Evolutionary conservation across 805 yeast genomes (phyloP), one percentile per base, ranked within the genome.

Genomic region (Candida qinlingensis): DNA sequence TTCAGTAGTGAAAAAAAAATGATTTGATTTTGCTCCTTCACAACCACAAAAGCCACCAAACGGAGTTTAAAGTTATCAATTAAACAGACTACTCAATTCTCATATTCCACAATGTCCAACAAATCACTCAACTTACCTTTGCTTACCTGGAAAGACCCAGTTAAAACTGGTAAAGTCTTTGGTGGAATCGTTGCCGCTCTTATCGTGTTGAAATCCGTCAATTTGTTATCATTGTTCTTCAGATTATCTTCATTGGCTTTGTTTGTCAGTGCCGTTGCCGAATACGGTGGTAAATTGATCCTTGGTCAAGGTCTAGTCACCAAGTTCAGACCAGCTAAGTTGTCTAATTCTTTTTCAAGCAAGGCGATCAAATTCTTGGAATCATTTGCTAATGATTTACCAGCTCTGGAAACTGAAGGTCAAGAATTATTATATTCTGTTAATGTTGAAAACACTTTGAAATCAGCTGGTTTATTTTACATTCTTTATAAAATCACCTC

Each of bases 271-370:
- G 94, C 90, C 45, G 73, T 78, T 48, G 86, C 83, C 48, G 97
- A 91, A 72, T 86, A 83, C 62, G 73, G 75, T 49, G 85, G 96
- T 53, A 85, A 85, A 63, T 59, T 80, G 39, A 68, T 85, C 56
- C 76, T 87, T 44, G 96, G 96, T 47, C 68, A 68, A 45, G 97
- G 97, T 19, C 75, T 91, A 54, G 83, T 92, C 52, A 77, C 90
- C 52, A 79, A 82, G 59, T 81, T 85, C 74, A 83, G 77, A 65
- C 88, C 94, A 47, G 71, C 78, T 11, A 37, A n/a, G 73, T 76
- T 56, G 64, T 42, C 67, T 53, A 68, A 63, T 36, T 56, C 57
- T 7, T 64, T 63, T 69, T 76, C 60, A 58, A 63, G 58, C 53
- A 58, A 41, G 51, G 72, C 61, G 67, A 71, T 54, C 62, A 71